These are phyloP conservation scores for Naematelia aurantialba DNA, from an alignment of 768 basidiomycete genomes.

Conservation along the genomic window DNA sequence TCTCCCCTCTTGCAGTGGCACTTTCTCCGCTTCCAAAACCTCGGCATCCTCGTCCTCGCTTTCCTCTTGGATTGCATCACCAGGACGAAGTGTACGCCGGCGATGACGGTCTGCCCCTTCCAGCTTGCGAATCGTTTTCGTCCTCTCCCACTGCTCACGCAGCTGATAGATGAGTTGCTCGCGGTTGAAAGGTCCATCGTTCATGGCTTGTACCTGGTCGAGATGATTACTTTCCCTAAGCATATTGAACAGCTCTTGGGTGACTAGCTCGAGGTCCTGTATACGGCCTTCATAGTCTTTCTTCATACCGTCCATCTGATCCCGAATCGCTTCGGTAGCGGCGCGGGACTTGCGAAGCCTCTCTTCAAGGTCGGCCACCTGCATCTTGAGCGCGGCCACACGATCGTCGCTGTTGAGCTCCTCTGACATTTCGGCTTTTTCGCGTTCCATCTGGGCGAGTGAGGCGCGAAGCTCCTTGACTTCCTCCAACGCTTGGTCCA, in stretches of 20 bases:
- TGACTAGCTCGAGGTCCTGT: slow-evolving; percentile 81
- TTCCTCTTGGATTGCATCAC: slow-evolving; percentile 16
- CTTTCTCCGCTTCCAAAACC: slow-evolving; percentile 45
- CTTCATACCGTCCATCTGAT: slow-evolving; percentile 73
- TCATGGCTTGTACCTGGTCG: slow-evolving; percentile 66
- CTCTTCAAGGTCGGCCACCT: slow-evolving; percentile 67
- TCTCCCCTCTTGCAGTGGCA: slow-evolving; percentile 23
- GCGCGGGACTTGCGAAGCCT: slow-evolving; percentile 74
- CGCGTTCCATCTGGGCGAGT: slow-evolving; percentile 58
- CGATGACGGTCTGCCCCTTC: slow-evolving; percentile 24
- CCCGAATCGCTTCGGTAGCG: slow-evolving; percentile 69
- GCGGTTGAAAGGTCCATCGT: slow-evolving; percentile 65
- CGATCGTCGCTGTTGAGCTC: slow-evolving; percentile 82
- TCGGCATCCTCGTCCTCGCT: slow-evolving; percentile 47
- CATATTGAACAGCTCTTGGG: slow-evolving; percentile 91
- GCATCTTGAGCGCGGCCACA: slow-evolving; percentile 73
- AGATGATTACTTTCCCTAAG: slow-evolving; percentile 72
- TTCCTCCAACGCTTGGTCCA: slow-evolving; percentile 74
- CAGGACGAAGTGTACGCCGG: not conserved
- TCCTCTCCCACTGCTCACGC: slow-evolving; percentile 45
- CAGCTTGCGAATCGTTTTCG: slow-evolving; percentile 43
- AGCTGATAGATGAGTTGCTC: slow-evolving; percentile 66
- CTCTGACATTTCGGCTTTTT: slow-evolving; percentile 76
- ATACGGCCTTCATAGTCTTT: slow-evolving; percentile 78
- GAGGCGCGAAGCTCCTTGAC: slow-evolving; percentile 62